Evolutionary conservation across 345 rosid genomes (phyloP).

Genomic region (Garcia nutans): DNA sequence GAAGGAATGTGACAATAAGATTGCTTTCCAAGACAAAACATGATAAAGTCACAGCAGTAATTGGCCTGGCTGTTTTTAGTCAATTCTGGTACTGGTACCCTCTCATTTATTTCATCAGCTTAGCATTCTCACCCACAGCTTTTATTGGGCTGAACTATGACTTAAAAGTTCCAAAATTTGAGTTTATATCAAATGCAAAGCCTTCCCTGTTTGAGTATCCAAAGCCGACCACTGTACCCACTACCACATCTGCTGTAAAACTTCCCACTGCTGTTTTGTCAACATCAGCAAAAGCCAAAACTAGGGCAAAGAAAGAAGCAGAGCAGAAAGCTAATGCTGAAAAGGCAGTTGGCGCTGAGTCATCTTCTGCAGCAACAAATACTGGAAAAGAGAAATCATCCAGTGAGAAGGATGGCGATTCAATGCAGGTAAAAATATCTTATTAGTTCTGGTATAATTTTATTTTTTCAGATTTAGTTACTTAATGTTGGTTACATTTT

Average conservation of each 20-base stretch:
- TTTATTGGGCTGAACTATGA: constrained; percentile 90
- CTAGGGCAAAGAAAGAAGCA: constrained; percentile 96
- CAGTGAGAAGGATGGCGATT: constrained; percentile 77
- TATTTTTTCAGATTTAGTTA: neutral
- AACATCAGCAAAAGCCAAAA: constrained; percentile 95
- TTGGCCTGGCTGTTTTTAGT: constrained; percentile 97
- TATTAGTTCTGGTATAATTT: neutral
- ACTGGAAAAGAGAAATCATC: constrained; percentile 73
- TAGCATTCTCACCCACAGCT: constrained; percentile 96
- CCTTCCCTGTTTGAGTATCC: constrained; percentile 97
- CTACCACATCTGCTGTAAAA: constrained; percentile 77
- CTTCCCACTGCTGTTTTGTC: constrained; percentile 98
- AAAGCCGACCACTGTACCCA: constrained; percentile 79
- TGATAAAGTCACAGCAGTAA: constrained; percentile 91
- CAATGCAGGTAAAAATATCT: constrained; percentile 72
- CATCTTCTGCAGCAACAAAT: constrained; percentile 39
- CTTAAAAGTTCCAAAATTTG: constrained; percentile 90
- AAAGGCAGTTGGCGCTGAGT: constrained; percentile 49
- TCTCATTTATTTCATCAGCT: constrained; percentile 83
- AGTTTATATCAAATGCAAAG: constrained; percentile 87
- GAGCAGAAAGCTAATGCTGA: constrained; percentile 80
- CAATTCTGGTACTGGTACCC: constrained; percentile 99
- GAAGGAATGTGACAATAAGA: constrained; percentile 96
- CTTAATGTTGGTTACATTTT: neutral
- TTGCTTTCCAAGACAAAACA: constrained; percentile 95